phyloP scores from a whole-genome alignment of 2,329 filamentous ascomycete species.

The Fusarium concolor region DNA sequence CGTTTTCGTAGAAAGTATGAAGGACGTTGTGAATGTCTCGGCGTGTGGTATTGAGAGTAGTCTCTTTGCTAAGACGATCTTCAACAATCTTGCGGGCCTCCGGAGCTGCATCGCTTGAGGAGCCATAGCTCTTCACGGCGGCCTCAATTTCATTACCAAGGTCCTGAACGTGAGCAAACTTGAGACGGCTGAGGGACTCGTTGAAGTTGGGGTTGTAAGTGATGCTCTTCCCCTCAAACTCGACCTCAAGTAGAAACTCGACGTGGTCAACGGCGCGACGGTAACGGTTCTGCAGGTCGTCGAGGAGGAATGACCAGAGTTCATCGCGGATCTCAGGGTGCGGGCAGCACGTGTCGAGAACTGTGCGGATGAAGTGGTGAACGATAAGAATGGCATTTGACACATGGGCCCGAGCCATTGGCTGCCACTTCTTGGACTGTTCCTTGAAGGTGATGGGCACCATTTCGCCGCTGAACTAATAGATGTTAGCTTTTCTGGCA shows the following conservation, averaged over 20 bases:
- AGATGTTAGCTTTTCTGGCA: neutral
- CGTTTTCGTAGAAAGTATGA: constrained; percentile 70
- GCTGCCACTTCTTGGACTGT: constrained; percentile 66
- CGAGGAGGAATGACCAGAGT: constrained; percentile 59
- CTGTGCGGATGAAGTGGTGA: constrained; percentile 62
- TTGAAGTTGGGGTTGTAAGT: constrained; percentile 36
- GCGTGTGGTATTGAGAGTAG: constrained; percentile 47
- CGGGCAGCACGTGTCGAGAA: constrained; percentile 57
- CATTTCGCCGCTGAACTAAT: constrained; percentile 53
- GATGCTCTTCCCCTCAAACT: constrained; percentile 40
- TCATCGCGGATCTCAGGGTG: constrained; percentile 57
- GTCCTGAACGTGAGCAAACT: neutral
- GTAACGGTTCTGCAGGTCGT: constrained; percentile 61
- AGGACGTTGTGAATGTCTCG: constrained; percentile 71
- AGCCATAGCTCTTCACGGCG: neutral
- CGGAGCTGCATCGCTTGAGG: neutral
- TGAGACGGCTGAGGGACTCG: neutral
- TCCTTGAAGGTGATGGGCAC: constrained; percentile 61
- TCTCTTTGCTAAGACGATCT: neutral
- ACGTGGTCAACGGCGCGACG: constrained; percentile 60
- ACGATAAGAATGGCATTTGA: constrained; percentile 63
- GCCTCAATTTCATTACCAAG: neutral
- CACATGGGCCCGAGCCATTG: constrained; percentile 61
- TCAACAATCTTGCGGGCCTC: neutral
- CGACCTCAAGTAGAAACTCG: constrained; percentile 59